Base-by-base conservation (phyloP, 2,329 filamentous ascomycete genomes). In the Macroventuria anomochaeta region DNA sequence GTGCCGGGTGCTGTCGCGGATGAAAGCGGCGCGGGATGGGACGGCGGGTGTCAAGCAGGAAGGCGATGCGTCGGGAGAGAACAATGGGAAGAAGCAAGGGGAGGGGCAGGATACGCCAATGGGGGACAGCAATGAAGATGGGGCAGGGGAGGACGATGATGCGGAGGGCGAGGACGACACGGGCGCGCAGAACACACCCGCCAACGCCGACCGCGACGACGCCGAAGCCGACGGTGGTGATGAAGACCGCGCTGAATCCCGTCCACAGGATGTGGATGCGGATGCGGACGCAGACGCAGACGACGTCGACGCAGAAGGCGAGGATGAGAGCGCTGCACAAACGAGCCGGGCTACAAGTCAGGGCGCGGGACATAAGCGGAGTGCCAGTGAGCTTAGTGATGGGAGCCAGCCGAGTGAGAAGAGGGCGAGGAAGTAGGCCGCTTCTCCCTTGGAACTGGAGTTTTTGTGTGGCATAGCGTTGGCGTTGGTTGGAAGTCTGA, bases 351-450 rank as follows among this genome's bases (percentile, higher is more conserved):
- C 63, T 3, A 66, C 62, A 7, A 70, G 66, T 43, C 59, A 60
- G 12, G 61, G 66, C 10, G 58, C 54, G 11, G 69, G 70, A 0
- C 87, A 89, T 59, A 96, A 96, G 78, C 84, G 91, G 54, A 95
- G 91, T 70, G 90, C 90, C 1, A 96, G 91, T 72, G 90, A 92
- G 26, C 73, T 96, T 46, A 93, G 90, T 71, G 79, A 81, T 46
- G 64, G 57, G 32, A 76, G 73, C 54, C 62, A 56, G 42, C 58
- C 63, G 58, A 71, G 70, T 48, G 61, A 53, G 23, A 75, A 75
- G 59, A 59, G 73, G 54, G 61, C 51, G 44, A 68, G 65, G 61
- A 73, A 71, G 57, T 73, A 59, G 39, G n/a, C 18, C n/a, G n/a
- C n/a, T n/a, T n/a, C n/a, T n/a, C n/a, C n/a, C n/a, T n/a, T n/a